These are phyloP conservation scores for Ophidiomyces ophidiicola DNA, from an alignment of 2,329 filamentous ascomycete species.

Conservation along the genomic window DNA sequence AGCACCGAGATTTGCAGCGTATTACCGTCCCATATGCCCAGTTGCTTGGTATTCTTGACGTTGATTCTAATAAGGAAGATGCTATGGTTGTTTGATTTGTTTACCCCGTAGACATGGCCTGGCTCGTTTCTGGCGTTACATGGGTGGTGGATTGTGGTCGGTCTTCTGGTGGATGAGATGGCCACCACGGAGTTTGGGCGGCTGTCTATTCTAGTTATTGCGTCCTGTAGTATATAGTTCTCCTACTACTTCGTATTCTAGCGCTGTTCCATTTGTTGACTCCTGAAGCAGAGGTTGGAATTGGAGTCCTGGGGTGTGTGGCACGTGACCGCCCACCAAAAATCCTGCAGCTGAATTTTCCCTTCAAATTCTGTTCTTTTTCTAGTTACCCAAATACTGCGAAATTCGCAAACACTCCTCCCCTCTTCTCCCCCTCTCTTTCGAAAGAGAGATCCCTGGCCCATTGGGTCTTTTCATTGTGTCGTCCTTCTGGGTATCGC, in stretches of 20 bases:
- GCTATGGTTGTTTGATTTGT: slow-evolving; percentile 12
- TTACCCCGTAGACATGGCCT: background rate
- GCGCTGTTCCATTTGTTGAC: background rate
- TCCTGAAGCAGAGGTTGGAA: background rate
- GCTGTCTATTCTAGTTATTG: slow-evolving; percentile 2
- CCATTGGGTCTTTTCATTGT: slow-evolving; percentile 2
- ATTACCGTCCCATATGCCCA: slow-evolving; percentile 91
- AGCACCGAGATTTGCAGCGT: slow-evolving; percentile 87
- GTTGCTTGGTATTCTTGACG: slow-evolving; percentile 49
- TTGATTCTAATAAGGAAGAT: slow-evolving; percentile 17
- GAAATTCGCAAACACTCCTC: background rate
- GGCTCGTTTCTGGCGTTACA: slow-evolving; percentile 2
- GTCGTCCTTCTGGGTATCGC: slow-evolving; percentile 17
- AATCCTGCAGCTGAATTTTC: background rate
- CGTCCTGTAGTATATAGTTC: slow-evolving; percentile 4
- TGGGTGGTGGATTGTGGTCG: background rate
- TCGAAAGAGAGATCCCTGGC: no score
- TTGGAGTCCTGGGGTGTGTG: no score
- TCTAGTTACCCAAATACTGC: no score
- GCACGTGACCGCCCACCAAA: background rate
- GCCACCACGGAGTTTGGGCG: slow-evolving; percentile 2
- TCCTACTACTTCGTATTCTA: background rate
- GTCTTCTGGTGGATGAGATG: background rate
- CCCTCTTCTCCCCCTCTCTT: background rate
- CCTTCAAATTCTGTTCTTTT: background rate